Conservation (phyloP, 805 yeast genomes). For the Blastobotrys muscicola region DNA sequence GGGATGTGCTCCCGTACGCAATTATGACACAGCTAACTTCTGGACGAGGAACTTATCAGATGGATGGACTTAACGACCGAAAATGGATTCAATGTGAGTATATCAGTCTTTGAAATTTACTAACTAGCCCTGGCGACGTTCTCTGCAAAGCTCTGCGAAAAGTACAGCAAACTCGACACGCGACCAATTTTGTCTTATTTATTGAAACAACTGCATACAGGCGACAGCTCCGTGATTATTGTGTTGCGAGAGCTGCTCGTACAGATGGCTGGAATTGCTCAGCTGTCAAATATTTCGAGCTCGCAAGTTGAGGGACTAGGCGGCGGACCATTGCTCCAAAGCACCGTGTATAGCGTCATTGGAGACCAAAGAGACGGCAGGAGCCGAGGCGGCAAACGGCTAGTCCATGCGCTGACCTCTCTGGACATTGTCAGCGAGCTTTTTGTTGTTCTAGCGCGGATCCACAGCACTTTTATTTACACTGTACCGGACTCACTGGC, state of each 20-base stretch:
- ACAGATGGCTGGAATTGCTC: constrained; percentile 72
- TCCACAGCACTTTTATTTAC: constrained; percentile 32
- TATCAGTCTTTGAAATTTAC: background rate
- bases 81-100: constrained; percentile 61
- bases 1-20: constrained; percentile 77
- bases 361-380: constrained; percentile 47
- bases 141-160: constrained; percentile 59
- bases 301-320: constrained; percentile 58
- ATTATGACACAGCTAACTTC: constrained; percentile 60
- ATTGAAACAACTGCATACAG: constrained; percentile 51
- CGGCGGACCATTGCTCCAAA: constrained; percentile 50
- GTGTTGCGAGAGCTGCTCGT: constrained; percentile 58
- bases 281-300: constrained; percentile 54
- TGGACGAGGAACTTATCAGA: constrained; percentile 58
- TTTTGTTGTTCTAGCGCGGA: constrained; percentile 50
- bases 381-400: constrained; percentile 37
- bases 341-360: constrained; percentile 47
- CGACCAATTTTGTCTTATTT: constrained; percentile 52
- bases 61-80: constrained; percentile 70
- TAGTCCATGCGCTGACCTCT: constrained; percentile 39
- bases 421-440: constrained; percentile 45
- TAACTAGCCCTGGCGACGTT: constrained; percentile 60
- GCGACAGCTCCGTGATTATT: constrained; percentile 50
- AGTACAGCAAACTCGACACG: constrained; percentile 48
- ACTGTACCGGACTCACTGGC: constrained; percentile 29